Percentiles rank a stretch among this genome's conserved stretches.
phyloP scores from a whole-genome alignment of 1,284 basidiomycete species.

The Pseudozyma pruni region DNA sequence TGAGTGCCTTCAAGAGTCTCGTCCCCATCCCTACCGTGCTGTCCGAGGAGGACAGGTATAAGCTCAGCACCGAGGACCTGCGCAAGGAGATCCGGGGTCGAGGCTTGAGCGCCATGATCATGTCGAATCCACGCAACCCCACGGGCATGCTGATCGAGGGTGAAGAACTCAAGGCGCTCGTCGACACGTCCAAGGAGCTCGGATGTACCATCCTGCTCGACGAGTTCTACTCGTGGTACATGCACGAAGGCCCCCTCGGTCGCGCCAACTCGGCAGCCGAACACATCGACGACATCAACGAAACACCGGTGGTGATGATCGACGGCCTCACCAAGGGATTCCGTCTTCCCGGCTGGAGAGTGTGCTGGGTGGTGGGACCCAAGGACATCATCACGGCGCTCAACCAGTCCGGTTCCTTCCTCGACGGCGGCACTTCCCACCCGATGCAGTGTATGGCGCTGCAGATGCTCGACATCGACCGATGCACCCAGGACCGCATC shows the following conservation, averaged over 20 bases:
- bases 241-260: constrained; percentile 80
- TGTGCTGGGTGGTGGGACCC: constrained; percentile 88
- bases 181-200: constrained; percentile 76
- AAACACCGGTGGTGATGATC: constrained; percentile 83
- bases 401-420: constrained; percentile 52
- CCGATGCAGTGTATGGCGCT: constrained; percentile 59
- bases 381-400: constrained; percentile 58
- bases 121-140: constrained; percentile 90
- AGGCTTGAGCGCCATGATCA: constrained; percentile 85
- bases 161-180: constrained; percentile 82
- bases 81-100: constrained; percentile 59
- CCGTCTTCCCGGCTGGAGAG: constrained; percentile 62
- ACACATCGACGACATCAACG: constrained; percentile 84
- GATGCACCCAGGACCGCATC: constrained; percentile 78
- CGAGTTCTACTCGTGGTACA: constrained; percentile 92
- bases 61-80: constrained; percentile 76
- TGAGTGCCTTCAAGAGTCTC: constrained; percentile 86
- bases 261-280: constrained; percentile 83
- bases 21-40: constrained; percentile 73
- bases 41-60: constrained; percentile 73
- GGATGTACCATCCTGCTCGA: constrained; percentile 84
- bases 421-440: constrained; percentile 56
- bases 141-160: constrained; percentile 80
- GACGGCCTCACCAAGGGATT: constrained; percentile 90
- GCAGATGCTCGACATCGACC: constrained; percentile 69